Evolutionary conservation across 1,284 basidiomycete genomes (phyloP).

Genomic region (Moesziomyces parantarcticus): DNA sequence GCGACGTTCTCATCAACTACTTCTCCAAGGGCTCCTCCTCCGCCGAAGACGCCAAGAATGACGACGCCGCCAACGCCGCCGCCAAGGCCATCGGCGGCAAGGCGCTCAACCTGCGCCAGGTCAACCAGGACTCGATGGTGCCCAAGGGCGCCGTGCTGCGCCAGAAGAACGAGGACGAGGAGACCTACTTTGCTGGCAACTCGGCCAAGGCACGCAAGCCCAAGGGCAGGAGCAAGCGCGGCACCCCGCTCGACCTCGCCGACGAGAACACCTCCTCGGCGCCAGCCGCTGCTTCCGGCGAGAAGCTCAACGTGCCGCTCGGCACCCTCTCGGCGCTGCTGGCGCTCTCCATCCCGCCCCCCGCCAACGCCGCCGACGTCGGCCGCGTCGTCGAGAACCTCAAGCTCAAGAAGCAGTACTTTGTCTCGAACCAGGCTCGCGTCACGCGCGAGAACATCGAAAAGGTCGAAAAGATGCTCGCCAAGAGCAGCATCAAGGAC

Average conservation of each 20-base stretch:
- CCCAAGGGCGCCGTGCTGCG: constrained; percentile 77
- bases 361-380: constrained; percentile 80
- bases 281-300: constrained; percentile 60
- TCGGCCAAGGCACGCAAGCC: constrained; percentile 77
- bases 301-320: constrained; percentile 81
- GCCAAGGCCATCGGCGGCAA: constrained; percentile 71
- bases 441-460: constrained; percentile 69
- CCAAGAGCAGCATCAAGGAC: constrained; percentile 33
- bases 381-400: constrained; percentile 87
- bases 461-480: constrained; percentile 60
- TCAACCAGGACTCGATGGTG: constrained; percentile 74
- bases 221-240: constrained; percentile 60
- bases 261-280: constrained; percentile 29
- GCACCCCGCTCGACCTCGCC: constrained; percentile 48
- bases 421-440: constrained; percentile 75
- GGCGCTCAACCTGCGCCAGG: constrained; percentile 84
- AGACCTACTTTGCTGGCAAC: constrained; percentile 82
- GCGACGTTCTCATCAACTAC: constrained; percentile 89
- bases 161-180: constrained; percentile 80
- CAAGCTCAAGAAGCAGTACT: constrained; percentile 95
- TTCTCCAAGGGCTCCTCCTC: constrained; percentile 74
- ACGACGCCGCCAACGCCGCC: constrained; percentile 41
- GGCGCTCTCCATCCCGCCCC: constrained; percentile 88
- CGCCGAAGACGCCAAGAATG: constrained; percentile 50
- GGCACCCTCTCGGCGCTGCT: constrained; percentile 87